phyloP scores from a whole-genome alignment of 805 yeast genomes.

The Candida glaebosa region DNA sequence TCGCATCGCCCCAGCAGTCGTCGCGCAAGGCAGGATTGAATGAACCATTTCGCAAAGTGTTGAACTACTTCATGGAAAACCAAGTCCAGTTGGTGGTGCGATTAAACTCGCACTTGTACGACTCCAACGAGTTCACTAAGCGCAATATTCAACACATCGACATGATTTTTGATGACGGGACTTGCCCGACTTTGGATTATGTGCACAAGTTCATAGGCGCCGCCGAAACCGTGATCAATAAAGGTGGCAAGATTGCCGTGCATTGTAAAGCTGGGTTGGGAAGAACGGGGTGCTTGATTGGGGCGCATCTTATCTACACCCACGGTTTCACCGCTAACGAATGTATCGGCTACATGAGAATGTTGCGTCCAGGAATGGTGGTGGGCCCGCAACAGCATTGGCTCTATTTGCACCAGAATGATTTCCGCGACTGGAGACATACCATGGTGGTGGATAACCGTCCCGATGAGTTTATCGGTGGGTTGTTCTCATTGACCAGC shows the following conservation, averaged over 20 bases:
- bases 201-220: conserved; percentile 94
- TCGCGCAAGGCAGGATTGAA: conserved; percentile 47
- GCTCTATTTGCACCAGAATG: conserved; percentile 93
- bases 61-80: conserved; percentile 67
- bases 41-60: conserved; percentile 77
- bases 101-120: conserved; percentile 87
- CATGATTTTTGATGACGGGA: conserved; percentile 96
- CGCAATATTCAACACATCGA: conserved; percentile 86
- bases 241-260: conserved; percentile 95
- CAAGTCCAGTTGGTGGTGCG: conserved; percentile 88
- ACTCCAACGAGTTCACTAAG: conserved; percentile 76
- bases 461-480: conserved; percentile 66
- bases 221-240: conserved; percentile 80
- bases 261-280: conserved; percentile 99
- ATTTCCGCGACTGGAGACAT: conserved; percentile 93
- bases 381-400: conserved; percentile 99
- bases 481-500: conserved; percentile 57
- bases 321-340: conserved; percentile 97
- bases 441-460: conserved; percentile 77
- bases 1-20: conserved; percentile 90
- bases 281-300: conserved; percentile 95
- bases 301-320: conserved; percentile 93
- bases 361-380: conserved; percentile 99
- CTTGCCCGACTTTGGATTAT: conserved; percentile 92
- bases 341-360: conserved; percentile 94